phyloP scores from a whole-genome alignment of 768 basidiomycete species.

The Pleurotus sapidus region DNA sequence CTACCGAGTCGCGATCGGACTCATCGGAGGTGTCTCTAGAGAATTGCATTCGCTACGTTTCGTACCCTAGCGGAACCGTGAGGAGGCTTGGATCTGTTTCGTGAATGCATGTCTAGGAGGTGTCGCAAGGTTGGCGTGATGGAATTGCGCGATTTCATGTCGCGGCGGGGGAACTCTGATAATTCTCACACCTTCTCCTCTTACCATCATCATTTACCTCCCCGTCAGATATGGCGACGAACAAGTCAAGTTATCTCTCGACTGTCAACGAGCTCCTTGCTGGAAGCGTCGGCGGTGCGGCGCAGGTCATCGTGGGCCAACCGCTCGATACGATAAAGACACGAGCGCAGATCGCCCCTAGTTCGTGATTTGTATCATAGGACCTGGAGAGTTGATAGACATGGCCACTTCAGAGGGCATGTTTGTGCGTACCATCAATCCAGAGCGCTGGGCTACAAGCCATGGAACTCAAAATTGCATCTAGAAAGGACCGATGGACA shows the following conservation, averaged over 20 bases:
- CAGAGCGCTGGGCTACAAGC: background rate
- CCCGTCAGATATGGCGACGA: background rate
- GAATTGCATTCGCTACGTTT: no score
- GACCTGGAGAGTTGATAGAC: constrained; percentile 8
- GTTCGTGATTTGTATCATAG: constrained; percentile 36
- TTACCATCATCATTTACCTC: no score
- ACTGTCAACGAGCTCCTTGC: constrained; percentile 83
- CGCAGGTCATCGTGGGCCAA: constrained; percentile 94
- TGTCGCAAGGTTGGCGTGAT: no score
- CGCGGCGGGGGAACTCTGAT: no score
- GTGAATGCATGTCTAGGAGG: no score
- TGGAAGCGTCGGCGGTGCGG: constrained; percentile 89
- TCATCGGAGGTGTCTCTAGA: no score
- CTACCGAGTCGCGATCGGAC: no score
- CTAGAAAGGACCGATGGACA: constrained; percentile 93
- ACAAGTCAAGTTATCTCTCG: constrained; percentile 28
- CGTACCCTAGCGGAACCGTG: no score
- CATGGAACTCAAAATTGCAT: background rate
- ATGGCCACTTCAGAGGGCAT: constrained; percentile 57
- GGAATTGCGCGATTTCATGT: no score
- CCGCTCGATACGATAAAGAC: constrained; percentile 89
- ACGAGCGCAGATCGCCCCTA: constrained; percentile 81
- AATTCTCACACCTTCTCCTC: no score
- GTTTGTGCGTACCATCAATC: constrained; percentile 61
- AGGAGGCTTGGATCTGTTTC: no score